Percentiles rank a stretch among this genome's conserved stretches.
These are phyloP conservation scores for Volvox carteri DNA, from an alignment of 163 green algal species.

Conservation along the genomic window DNA sequence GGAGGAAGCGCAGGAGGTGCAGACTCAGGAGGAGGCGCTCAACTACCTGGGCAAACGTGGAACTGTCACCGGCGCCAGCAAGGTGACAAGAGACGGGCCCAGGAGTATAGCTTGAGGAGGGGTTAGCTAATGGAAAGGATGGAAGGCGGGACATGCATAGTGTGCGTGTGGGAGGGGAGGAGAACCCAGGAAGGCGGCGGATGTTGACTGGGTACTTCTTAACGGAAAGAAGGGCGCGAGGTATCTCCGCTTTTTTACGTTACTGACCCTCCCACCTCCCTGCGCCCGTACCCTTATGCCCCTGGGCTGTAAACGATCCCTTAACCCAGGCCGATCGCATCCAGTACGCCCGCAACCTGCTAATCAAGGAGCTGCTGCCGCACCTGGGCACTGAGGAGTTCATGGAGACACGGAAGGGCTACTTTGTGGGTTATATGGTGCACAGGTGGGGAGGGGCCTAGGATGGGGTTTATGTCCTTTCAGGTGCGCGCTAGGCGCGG, in stretches of 20 bases:
- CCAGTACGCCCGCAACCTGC: constrained; percentile 84
- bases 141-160: no score
- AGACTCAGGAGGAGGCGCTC: constrained; percentile 89
- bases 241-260: no score
- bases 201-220: no score
- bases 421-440: constrained; percentile 95
- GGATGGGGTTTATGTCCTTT: no score
- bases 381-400: constrained; percentile 84
- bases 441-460: constrained; percentile 63
- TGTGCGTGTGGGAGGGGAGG: no score
- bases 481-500: no score
- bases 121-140: no score
- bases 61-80: constrained; percentile 48
- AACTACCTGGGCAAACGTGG: constrained; percentile 98
- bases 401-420: constrained; percentile 97
- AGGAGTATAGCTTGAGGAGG: not conserved
- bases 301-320: no score
- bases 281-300: no score
- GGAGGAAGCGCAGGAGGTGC: constrained; percentile 94
- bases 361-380: constrained; percentile 91
- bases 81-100: not conserved
- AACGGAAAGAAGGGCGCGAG: no score
- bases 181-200: no score
- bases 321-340: constrained; percentile 88
- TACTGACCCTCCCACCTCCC: no score